Base-by-base conservation (phyloP, 352 stramenopile species). In the Globisporangium yorkense region DNA sequence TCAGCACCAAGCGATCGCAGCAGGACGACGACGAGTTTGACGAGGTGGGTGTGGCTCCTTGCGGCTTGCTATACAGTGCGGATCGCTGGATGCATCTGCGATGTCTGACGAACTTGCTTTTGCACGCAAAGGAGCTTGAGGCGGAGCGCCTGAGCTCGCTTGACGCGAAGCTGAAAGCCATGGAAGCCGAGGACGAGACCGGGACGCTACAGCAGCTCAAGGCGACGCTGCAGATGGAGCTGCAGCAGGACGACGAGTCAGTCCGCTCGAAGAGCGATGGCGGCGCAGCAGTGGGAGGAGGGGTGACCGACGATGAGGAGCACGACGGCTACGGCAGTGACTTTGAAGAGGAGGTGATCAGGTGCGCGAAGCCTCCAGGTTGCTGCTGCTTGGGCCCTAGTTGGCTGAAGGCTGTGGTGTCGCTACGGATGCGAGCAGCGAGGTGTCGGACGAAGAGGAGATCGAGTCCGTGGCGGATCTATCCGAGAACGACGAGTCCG, bases 121-220 rank as follows among this genome's bases (percentile, higher is more conserved):
- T 37, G 29, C 9, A 24, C 39, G 18, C 9, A 9, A 40, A 82
- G 50, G 77, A 89, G 5, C 51, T 73, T 6, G 77, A 89, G 49
- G 84, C 67, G 0, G 81, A 72, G 5, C 77, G 80, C 0, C 53
- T 94, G 49, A 74, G 62, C 33, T 77, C 80, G 13, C 59, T 94
- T 29, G 84, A 94, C 46, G 84, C 80, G 27, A 83, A 84, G 40
- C 70, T 94, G n/a, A 78, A 87, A 63, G 78, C 80, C 12, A 94
- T 94, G 84, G 84, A 94, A 47, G 81, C 80, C 0, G 81, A 92
- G 40, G 84, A 94, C 59, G 79, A 89, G 35, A 92, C 80, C 7
- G 82, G 84, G 3, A 87, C 75, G 27, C 71, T 94, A 3, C 77
- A 91, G 62, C 70, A 91, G 57, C 66, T 94, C 52, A 92, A 92